Base-by-base conservation (phyloP, 2,329 filamentous ascomycete genomes). In the Ascochyta clinopodiicola region DNA sequence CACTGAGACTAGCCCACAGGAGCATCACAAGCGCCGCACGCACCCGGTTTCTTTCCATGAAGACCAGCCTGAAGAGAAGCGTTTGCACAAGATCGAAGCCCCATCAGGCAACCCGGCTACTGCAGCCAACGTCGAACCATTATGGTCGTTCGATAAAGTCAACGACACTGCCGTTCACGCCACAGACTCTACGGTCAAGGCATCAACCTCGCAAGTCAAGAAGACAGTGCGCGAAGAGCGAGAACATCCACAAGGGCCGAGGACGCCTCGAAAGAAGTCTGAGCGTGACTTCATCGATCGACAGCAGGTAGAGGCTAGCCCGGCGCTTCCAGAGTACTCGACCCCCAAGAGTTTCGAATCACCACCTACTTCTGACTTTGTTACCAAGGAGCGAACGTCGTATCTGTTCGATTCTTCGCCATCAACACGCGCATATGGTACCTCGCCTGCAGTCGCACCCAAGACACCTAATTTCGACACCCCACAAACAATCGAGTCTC, bases 111-210 rank as follows among this genome's bases (percentile, higher is more conserved):
- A 36, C 47, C 57, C 45, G 19, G 54, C 49, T 8, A 42, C 51
- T 19, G 51, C 61, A 19, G 54, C 63, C 15, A 32, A 46, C 17
- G 45, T 61, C 8, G 68, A 72, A 49, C 67, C 73, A 35, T 62
- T 69, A 17, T 77, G 75, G 75, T 72, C 71, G 2, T 77, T 77
- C 53, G 63, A 66, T 22, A 52, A 67, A 46, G 73, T 77, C 68
- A 77, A 79, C 57, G 79, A 81, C 55, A 79, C 76, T 60, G 79
- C 74, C 59, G 73, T 79, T 57, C 74, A 78, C 59, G 70, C 79
- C 55, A 73, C 72, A 57, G 80, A 81, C 63, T 78, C 25, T 25
- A 4, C 15, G 13, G 6, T 76, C 78, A 70, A 72, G 31, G 40
- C 44, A 21, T 15, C 44, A 22, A 31, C 35, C 22, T 15, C 12